These are phyloP conservation scores for Annona squamosa DNA, from an alignment of 164 flowering plant species.

Conservation along the genomic window DNA sequence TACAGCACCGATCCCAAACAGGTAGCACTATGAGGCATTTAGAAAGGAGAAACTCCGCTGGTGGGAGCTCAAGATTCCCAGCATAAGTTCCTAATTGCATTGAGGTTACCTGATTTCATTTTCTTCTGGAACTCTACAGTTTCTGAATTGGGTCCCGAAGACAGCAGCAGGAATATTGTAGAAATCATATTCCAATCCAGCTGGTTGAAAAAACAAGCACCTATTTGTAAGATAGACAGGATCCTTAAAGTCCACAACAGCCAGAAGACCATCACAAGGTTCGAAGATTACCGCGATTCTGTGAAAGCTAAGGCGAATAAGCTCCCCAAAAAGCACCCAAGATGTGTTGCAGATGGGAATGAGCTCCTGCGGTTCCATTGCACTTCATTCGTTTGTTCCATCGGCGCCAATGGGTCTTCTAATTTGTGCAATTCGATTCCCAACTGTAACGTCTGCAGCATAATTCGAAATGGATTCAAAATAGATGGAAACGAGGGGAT, in stretches of 20 bases:
- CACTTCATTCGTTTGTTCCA: conserved; percentile 60
- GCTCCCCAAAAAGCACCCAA: conserved; percentile 62
- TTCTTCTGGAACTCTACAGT: conserved; percentile 32
- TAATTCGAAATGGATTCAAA: conserved; percentile 74
- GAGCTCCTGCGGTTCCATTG: conserved; percentile 88
- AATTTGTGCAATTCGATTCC: conserved; percentile 63
- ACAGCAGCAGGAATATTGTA: conserved; percentile 86
- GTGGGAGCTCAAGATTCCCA: not conserved
- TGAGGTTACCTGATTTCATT: not conserved
- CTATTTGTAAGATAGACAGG: conserved; percentile 76
- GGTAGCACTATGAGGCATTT: not conserved
- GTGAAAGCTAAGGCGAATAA: conserved; percentile 66
- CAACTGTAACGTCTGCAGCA: conserved; percentile 54
- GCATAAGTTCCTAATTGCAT: not conserved
- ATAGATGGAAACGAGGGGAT: conserved; percentile 37
- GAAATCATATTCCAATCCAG: conserved; percentile 97
- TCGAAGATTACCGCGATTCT: conserved; percentile 76
- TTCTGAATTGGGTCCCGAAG: conserved; percentile 77
- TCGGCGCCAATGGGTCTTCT: conserved; percentile 75
- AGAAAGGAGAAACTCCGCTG: not conserved
- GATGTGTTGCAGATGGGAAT: conserved; percentile 89
- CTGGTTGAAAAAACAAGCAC: conserved; percentile 73
- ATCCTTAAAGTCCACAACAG: conserved; percentile 89
- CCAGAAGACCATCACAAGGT: conserved; percentile 56
- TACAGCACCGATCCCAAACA: not conserved